Evolutionary conservation across 1,284 basidiomycete genomes (phyloP).

Genomic region (Cronartium quercuum): DNA sequence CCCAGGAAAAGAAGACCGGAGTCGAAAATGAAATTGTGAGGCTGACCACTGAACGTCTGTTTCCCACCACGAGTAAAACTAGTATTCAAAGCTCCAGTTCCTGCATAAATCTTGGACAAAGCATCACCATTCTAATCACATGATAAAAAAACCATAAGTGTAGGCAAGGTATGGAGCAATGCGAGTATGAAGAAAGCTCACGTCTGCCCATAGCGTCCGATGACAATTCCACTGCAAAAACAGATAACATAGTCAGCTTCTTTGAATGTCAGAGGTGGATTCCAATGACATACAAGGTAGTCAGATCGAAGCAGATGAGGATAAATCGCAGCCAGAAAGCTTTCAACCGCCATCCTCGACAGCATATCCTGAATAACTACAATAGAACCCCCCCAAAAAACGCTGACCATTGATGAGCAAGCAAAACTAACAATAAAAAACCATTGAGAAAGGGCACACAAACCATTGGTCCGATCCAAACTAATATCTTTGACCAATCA

Average conservation of each 20-base stretch:
- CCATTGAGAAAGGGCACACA: background rate
- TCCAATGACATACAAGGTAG: conserved; percentile 58
- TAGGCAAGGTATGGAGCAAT: background rate
- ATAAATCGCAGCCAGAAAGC: conserved; percentile 1
- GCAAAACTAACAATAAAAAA: background rate
- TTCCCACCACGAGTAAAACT: conserved; percentile 91
- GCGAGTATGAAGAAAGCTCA: conserved; percentile 31
- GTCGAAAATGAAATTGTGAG: background rate
- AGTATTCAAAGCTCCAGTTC: conserved; percentile 92
- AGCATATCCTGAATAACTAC: conserved; percentile 31
- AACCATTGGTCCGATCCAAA: conserved; percentile 95
- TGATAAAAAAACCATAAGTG: background rate
- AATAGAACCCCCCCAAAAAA: background rate
- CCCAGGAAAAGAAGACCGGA: background rate
- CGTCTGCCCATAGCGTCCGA: conserved; percentile 88
- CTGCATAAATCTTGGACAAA: conserved; percentile 82
- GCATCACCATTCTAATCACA: conserved; percentile 66
- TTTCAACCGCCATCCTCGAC: conserved; percentile 19
- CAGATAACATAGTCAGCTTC: conserved; percentile 43
- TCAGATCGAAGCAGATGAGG: conserved; percentile 25
- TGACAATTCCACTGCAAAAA: conserved; percentile 69
- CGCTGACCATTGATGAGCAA: background rate
- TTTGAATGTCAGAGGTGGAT: conserved; percentile 60
- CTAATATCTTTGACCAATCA: conserved; percentile 52
- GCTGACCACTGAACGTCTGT: conserved; percentile 57